Evolutionary conservation across 2,329 filamentous ascomycete species (phyloP).

Genomic region (Trichoderma oligosporum): DNA sequence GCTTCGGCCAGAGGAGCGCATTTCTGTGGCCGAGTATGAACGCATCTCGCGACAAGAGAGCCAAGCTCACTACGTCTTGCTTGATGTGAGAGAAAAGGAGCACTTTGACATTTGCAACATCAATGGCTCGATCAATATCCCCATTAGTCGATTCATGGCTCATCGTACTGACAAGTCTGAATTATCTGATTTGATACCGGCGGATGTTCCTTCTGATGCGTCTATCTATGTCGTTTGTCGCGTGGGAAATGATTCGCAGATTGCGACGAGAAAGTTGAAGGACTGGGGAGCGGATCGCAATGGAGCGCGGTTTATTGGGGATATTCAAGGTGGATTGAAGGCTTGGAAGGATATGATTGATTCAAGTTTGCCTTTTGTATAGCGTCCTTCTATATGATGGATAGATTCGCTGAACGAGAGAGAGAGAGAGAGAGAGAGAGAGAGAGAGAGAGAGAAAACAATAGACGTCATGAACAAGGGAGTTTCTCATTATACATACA

Average conservation of each 20-base stretch:
- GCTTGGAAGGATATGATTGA: constrained; percentile 72
- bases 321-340: constrained; percentile 67
- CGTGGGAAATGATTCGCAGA: constrained; percentile 74
- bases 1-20: constrained; percentile 61
- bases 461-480: constrained; percentile 27
- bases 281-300: constrained; percentile 52
- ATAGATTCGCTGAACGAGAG: too few species aligned
- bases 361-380: constrained; percentile 50
- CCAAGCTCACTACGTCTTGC: constrained; percentile 61
- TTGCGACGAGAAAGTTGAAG: constrained; percentile 63
- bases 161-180: constrained; percentile 34
- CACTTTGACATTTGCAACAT: constrained; percentile 80
- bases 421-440: too few species aligned
- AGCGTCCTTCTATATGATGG: constrained; percentile 10
- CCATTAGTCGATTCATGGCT: constrained; percentile 52
- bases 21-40: constrained; percentile 62
- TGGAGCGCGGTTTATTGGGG: constrained; percentile 59
- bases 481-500: constrained; percentile 28
- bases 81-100: constrained; percentile 82
- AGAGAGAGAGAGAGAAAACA: too few species aligned
- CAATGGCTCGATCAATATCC: constrained; percentile 70
- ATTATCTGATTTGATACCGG: constrained; percentile 37
- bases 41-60: constrained; percentile 22
- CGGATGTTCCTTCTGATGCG: constrained; percentile 37
- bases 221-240: constrained; percentile 71